Evolutionary conservation across 345 rosid genomes (phyloP).

Genomic region (Aquilaria yunnanensis): DNA sequence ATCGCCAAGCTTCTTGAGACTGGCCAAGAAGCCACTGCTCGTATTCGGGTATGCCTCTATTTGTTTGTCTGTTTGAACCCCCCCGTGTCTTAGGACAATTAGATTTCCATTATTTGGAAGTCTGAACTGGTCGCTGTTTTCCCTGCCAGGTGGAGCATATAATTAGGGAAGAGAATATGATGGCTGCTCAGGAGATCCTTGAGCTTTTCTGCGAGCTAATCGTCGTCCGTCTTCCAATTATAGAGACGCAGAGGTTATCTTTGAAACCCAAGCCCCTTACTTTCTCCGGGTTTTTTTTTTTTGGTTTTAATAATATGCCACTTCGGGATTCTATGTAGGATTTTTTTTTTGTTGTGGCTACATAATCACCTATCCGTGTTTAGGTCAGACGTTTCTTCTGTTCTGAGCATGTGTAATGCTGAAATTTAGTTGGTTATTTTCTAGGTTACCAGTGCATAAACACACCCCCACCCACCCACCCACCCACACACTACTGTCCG

Average conservation of each 20-base stretch:
- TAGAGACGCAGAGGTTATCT: conserved; percentile 79
- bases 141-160: conserved; percentile 82
- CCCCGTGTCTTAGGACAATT: neutral
- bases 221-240: conserved; percentile 86
- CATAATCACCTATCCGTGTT: neutral
- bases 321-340: neutral
- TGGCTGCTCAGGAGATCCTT: conserved; percentile 96
- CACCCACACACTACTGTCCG: neutral
- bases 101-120: neutral
- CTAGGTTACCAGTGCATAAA: no score
- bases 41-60: conserved; percentile 61
- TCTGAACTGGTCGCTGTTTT: neutral
- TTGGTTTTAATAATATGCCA: neutral
- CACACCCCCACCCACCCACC: no score
- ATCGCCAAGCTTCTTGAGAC: conserved; percentile 95
- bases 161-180: conserved; percentile 93
- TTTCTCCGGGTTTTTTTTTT: conserved; percentile 6
- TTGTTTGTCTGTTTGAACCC: neutral
- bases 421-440: no score
- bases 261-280: neutral
- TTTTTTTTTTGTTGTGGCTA: neutral
- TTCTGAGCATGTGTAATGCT: no score
- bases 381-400: neutral
- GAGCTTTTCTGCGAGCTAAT: conserved; percentile 89
- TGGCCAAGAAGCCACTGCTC: conserved; percentile 98